Evolutionary conservation across 169 alveolate species (phyloP).

Genomic region (Cryptosporidium tyzzeri): DNA sequence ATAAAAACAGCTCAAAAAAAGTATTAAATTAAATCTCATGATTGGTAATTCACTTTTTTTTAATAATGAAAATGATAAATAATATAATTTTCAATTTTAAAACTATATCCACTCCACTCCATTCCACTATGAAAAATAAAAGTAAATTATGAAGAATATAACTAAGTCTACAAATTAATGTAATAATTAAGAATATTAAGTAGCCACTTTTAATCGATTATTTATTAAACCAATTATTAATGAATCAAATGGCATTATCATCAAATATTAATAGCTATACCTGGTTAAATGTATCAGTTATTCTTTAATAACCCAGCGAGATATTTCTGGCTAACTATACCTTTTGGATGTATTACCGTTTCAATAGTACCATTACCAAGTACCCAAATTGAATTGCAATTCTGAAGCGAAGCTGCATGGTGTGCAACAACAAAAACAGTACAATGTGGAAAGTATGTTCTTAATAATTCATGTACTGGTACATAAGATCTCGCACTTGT

Average conservation of each 20-base stretch:
- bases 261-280: too few species aligned
- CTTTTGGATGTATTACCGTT: constrained; percentile 56
- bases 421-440: constrained; percentile 73
- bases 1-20: too few species aligned
- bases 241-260: too few species aligned
- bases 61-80: too few species aligned
- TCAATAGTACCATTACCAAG: constrained; percentile 66
- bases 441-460: constrained; percentile 75
- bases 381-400: constrained; percentile 72
- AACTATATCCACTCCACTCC: too few species aligned
- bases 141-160: too few species aligned
- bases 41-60: too few species aligned
- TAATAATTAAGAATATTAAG: too few species aligned
- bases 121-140: too few species aligned
- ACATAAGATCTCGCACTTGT: constrained; percentile 30
- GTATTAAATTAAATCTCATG: too few species aligned
- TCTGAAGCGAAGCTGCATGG: constrained; percentile 73
- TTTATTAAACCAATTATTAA: too few species aligned
- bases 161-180: not conserved
- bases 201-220: not conserved
- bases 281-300: not conserved
- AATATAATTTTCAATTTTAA: too few species aligned
- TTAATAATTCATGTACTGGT: constrained; percentile 66
- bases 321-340: constrained; percentile 34
- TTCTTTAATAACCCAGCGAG: constrained; percentile 31